Evolutionary conservation across 2,329 filamentous ascomycete species (phyloP), one percentile per base, ranked within the genome.

Genomic region (Ceratocystis harringtonii): DNA sequence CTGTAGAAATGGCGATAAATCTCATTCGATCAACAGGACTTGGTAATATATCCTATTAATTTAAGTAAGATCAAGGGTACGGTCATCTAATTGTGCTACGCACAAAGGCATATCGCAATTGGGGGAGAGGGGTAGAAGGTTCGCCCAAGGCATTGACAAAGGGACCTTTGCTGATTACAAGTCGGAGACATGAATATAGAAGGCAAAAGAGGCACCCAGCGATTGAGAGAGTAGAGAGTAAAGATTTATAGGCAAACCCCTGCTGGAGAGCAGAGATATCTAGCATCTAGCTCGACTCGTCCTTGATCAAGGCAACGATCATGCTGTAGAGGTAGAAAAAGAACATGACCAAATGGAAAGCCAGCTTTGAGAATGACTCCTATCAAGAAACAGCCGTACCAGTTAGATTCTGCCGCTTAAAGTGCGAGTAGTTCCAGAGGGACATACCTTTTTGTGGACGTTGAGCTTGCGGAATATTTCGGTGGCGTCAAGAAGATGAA

Each of bases 291-390:
- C 91, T 84, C 68, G 88, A 84, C 79, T 99, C 94, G 77, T 97
- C 94, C 74, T 88, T 87, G 80, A 99, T 99, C 69, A 99, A 83
- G 70, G 94, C 92, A 69, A 96, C 92, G 71, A 94, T 94, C 89
- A 94, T 95, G 86, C 89, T 95, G 84, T 96, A 96, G 66, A 99
- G 88, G 80, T 99, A 99, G 84, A 97, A 99, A 86, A 99, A 99
- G 84, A 99, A 99, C 91, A 99, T 96, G 79, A 99, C 77, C 68
- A 99, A 81, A 78, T 99, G 94, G 83, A 99, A 99, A 66, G 92
- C 94, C 55, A 99, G 89, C 81, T 99, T 99, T 80, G 94, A 87
- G 77, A 99, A 99, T 0, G 94, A 97, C 84, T 99, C 94, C 92
- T 96, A 41, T 55, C 2, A 12, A 30, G 25, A 48, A 45, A 61